Evolutionary conservation across 306 rosid species (phyloP), one percentile per base, ranked within the genome.

Genomic region (Vigna trinervia): DNA sequence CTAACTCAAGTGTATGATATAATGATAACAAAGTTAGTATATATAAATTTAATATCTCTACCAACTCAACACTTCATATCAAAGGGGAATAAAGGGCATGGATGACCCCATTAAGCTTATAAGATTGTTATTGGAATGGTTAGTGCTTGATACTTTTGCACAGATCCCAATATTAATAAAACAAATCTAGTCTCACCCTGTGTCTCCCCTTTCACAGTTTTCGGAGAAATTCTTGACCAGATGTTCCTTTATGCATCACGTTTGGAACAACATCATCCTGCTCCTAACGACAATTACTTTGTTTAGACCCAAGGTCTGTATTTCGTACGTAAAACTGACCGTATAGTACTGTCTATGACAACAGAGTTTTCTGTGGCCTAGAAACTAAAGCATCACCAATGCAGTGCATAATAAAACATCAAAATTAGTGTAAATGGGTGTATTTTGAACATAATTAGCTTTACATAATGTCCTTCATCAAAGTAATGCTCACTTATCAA

Each of bases 151-250:
- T 71, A 69, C 86, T 54, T 78, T 65, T 70, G 43, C 85, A 36
- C 88, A 51, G 71, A 89, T 87, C 91, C 88, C 90, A 0, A 85
- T 76, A 15, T 77, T 43, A 76, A 71, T 39, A 66, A 72, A 65
- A 66, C 28, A 83, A 51, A 71, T 12, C 5, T 75, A 56, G 71
- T 75, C 80, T 72, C 76, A 59, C 39, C 12, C 20, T 38, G 17
- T 77, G 46, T 52, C 34, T 26, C 46, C 23, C 50, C 83, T 79
- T 87, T 87, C 86, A 76, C 84, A 50, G 23, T 76, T 81, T 17
- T 81, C 85, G 57, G 30, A 39, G 79, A 66, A 82, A 73, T 73
- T 72, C 61, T 78, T 78, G 86, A 82, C 86, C 41, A 20, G 63
- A 63, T 8, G 17, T 71, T 69, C 63, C 28, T 70, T 15, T 58